Conservation (phyloP, 108 stramenopile species). For the Nannochloropsis granulata region DNA sequence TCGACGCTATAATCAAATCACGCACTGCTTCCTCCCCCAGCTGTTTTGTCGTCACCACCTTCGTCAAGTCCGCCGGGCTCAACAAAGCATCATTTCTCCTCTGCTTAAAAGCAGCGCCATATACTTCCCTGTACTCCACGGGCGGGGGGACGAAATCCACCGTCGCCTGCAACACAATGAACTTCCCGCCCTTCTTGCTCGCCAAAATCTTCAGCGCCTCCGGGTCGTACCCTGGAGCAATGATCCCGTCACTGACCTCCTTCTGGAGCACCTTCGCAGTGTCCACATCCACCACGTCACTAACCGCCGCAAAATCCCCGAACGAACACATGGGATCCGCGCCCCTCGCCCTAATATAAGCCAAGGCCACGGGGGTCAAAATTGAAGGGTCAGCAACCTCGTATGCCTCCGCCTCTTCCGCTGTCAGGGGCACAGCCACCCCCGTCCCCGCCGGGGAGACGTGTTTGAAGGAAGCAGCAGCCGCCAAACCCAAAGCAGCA, state of each 20-base stretch:
- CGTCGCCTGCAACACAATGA: constrained; percentile 85
- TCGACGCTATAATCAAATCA: constrained; percentile 89
- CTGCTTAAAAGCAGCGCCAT: constrained; percentile 90
- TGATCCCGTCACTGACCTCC: constrained; percentile 93
- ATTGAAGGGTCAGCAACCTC: constrained; percentile 54
- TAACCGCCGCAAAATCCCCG: constrained; percentile 88
- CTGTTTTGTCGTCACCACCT: constrained; percentile 11
- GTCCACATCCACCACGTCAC: constrained; percentile 85
- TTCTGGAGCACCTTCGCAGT: constrained; percentile 86
- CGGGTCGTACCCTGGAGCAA: constrained; percentile 94
- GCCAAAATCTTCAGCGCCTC: constrained; percentile 84
- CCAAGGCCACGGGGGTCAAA: constrained; percentile 76
- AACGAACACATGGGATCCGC: constrained; percentile 98
- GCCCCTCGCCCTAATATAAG: constrained; percentile 92
- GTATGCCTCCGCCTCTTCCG: constrained; percentile 60
- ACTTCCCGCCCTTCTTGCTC: constrained; percentile 90
- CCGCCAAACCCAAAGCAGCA: constrained; percentile 68
- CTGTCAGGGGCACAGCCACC: constrained; percentile 77
- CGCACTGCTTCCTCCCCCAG: constrained; percentile 70
- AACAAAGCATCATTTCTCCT: constrained; percentile 77
- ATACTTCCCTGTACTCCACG: constrained; percentile 93
- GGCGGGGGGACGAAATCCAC: constrained; percentile 56
- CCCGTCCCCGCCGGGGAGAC: constrained; percentile 93
- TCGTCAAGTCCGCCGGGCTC: constrained; percentile 17
- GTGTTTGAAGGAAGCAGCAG: constrained; percentile 96